Conservation (phyloP, 2,329 filamentous ascomycete species). For the Exophiala sideris region DNA sequence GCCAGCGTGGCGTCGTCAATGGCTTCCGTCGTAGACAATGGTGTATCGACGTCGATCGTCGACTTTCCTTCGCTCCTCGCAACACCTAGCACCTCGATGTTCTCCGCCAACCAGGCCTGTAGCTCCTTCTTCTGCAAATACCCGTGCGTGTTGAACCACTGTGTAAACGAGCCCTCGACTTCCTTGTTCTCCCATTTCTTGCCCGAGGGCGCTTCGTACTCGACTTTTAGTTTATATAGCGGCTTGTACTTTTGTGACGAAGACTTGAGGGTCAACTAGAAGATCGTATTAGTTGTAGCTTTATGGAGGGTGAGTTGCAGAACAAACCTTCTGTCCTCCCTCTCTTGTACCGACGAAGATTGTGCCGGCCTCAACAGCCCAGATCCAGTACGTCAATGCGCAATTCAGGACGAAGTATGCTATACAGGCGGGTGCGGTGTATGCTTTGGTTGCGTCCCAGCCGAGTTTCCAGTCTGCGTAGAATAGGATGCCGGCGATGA, state of each 20-base stretch:
- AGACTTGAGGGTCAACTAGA: constrained; percentile 68
- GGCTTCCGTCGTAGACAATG: neutral
- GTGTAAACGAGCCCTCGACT: constrained; percentile 56
- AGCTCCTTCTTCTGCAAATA: constrained; percentile 60
- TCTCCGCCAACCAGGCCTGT: constrained; percentile 59
- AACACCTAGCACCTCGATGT: constrained; percentile 53
- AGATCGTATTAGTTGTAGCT: neutral
- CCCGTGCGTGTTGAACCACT: constrained; percentile 58
- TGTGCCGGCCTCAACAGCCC: constrained; percentile 73
- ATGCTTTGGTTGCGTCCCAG: constrained; percentile 80
- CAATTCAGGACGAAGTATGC: constrained; percentile 77
- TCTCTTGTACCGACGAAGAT: constrained; percentile 74
- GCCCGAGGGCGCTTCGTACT: constrained; percentile 38
- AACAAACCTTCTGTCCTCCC: constrained; percentile 61
- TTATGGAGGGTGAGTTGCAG: neutral
- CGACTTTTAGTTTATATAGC: constrained; percentile 71
- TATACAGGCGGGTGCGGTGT: constrained; percentile 74
- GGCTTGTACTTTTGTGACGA: constrained; percentile 75
- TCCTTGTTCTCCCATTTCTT: constrained; percentile 45
- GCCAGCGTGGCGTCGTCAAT: constrained; percentile 1
- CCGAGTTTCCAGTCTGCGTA: constrained; percentile 87
- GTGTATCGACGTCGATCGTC: neutral
- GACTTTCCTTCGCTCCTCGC: constrained; percentile 35
- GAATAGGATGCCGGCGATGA: constrained; percentile 78
- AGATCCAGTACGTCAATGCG: constrained; percentile 78